phyloP scores from a whole-genome alignment of 2,329 filamentous ascomycete species.

The Botrytis elliptica region DNA sequence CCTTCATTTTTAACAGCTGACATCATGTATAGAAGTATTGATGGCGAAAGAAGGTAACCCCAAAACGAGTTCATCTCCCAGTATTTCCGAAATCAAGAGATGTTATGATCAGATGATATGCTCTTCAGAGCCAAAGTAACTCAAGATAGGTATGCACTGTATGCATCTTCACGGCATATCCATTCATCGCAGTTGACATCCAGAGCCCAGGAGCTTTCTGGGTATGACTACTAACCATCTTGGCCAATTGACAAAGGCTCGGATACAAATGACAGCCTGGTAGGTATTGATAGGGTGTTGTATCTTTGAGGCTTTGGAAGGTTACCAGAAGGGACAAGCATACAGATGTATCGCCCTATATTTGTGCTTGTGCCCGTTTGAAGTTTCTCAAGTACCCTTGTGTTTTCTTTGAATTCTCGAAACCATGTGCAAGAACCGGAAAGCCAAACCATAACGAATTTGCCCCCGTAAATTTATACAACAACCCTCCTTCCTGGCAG shows the following conservation, averaged over 20 bases:
- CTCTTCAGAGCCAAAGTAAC: constrained; percentile 1
- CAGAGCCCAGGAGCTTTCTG: background rate
- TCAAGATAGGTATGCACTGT: constrained; percentile 15
- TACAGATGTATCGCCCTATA: background rate
- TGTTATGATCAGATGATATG: constrained; percentile 16
- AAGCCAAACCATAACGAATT: background rate
- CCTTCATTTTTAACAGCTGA: background rate
- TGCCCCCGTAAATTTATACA: background rate
- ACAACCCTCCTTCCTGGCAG: background rate
- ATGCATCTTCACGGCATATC: background rate
- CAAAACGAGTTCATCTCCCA: background rate
- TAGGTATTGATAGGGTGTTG: background rate
- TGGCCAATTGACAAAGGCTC: background rate
- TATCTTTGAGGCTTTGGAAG: background rate
- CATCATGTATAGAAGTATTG: background rate
- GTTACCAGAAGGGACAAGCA: background rate
- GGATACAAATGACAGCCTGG: background rate
- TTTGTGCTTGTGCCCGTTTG: background rate
- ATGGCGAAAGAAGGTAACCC: background rate
- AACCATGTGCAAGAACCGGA: background rate
- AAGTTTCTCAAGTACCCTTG: background rate
- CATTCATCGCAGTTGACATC: background rate
- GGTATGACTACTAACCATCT: background rate
- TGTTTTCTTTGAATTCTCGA: background rate
- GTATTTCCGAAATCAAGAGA: constrained; percentile 7